These are phyloP conservation scores for Corniculantispora saksenae DNA, from an alignment of 2,329 filamentous ascomycete species.

Conservation along the genomic window DNA sequence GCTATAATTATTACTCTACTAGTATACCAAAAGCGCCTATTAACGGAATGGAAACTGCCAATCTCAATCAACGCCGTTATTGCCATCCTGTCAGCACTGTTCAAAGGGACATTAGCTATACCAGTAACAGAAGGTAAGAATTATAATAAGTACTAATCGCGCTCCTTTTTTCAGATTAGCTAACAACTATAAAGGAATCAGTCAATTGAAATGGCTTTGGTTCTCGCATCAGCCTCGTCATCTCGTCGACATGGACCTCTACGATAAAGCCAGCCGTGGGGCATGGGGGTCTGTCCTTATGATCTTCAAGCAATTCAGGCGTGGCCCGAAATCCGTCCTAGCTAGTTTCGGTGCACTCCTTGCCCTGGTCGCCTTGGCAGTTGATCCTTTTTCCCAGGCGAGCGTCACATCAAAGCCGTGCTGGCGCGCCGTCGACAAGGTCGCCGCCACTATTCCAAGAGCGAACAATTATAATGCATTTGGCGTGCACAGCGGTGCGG, in stretches of 20 bases:
- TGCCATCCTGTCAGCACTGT: neutral
- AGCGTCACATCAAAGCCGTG: neutral
- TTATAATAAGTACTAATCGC: too few species aligned
- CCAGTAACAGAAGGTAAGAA: too few species aligned
- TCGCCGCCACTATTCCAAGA: neutral
- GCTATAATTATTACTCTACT: neutral
- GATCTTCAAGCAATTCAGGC: neutral
- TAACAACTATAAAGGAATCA: too few species aligned
- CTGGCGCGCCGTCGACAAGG: neutral
- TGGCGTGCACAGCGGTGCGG: neutral
- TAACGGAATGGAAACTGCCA: neutral
- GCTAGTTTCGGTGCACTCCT: neutral
- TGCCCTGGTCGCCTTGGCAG: neutral
- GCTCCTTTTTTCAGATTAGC: too few species aligned
- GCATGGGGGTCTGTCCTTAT: neutral
- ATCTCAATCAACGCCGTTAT: conserved; percentile 7
- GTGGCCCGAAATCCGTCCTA: neutral
- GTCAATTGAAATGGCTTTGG: conserved; percentile 2
- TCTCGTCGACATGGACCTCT: neutral
- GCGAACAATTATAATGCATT: neutral
- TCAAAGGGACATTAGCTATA: neutral
- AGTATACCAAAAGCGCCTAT: neutral
- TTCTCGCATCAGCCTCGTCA: conserved; percentile 3
- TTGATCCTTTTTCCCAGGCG: conserved; percentile 5
- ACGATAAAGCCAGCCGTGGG: neutral